Evolutionary conservation across 2,329 filamentous ascomycete genomes (phyloP), one percentile per base, ranked within the genome.

Genomic region (Colletotrichum caudatum): DNA sequence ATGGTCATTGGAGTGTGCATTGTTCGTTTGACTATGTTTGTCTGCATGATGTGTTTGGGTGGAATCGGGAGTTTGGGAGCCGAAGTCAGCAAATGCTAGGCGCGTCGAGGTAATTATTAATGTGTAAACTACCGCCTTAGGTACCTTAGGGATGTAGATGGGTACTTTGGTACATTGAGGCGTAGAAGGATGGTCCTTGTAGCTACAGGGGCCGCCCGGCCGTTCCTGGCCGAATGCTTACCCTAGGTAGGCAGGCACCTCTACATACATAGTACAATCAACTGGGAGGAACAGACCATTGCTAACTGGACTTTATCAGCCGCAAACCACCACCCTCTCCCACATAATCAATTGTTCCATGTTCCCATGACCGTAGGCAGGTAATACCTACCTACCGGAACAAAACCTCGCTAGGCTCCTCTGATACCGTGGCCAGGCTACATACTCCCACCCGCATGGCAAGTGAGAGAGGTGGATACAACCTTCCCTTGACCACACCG

Each of bases 1-100:
- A 18, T 29, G 33, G 23, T 29, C 16, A 54, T 7, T 35, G 5
- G 4, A 54, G 29, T 29, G 29, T 35, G 18, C 51, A 12, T 35
- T 35, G 29, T 56, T 33, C 8, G 29, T 56, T 33, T 3, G 18
- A 33, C 16, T 16, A 33, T 33, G 26, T 53, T 53, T 53, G 48
- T 54, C 29, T 35, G 51, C 4, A 11, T 5, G 56, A 39, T 46
- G 20, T 60, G 23, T n/a, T 6, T 23, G 20, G 37, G 58, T 33
- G 56, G 50, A 29, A 56, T 51, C 50, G 62, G 62, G 51, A 57
- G 39, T 33, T 57, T 51, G 39, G 62, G 39, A 64, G 51, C 51
- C 35, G 37, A 29, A 20, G 39, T 53, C 29, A 65, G 37, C 39
- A 26, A 46, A 60, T 46, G 39, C 39, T 35, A 23, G 5, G 23